Base-by-base conservation (phyloP, 305 asterid species). In the Fraxinus albicans region DNA sequence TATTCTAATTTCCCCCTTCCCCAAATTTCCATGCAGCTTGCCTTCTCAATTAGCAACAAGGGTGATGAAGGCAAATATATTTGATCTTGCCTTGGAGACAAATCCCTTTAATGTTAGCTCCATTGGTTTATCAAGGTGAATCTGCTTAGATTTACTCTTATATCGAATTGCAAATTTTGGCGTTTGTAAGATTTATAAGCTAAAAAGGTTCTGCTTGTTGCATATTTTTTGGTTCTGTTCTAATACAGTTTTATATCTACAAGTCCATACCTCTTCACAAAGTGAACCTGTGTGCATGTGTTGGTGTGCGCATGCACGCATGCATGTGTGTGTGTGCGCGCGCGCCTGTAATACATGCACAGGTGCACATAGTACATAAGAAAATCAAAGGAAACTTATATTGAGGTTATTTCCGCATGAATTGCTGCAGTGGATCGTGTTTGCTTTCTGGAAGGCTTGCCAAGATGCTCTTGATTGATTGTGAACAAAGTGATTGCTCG, bases 401-500 rank as follows among this genome's bases (percentile, higher is more conserved):
- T 83, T 82, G 77, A 82, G 83, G 50, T 79, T 88, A 55, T 70
- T 55, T 82, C 84, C 65, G 77, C 19, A 6, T 83, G 78, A 27
- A 75, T 84, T 87, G 76, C 84, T 70, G 75, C 91, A 93, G 99
- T 80, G 97, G 93, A 75, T 89, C 98, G 21, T 95, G 99, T 97
- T 85, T 95, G 92, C 97, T 97, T 88, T 94, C 99, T 84, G 99
- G 95, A 81, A 91, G 97, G 86, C 97, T 97, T 80, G 93, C 95
- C 40, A 97, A 93, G 91, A 91, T 97, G 97, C 96, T 97, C 88
- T 87, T 89, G 92, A 91, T 93, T 76, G 99, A 97, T 89, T 93
- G 98, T 83, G 99, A 95, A 88, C 96, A 90, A 87, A 90, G 90
- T 87, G 97, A 94, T 84, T 94, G 97, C 91, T 90, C 92, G 34